Base-by-base conservation (phyloP, 169 alveolate species). In the Toxoplasma gondii region DNA sequence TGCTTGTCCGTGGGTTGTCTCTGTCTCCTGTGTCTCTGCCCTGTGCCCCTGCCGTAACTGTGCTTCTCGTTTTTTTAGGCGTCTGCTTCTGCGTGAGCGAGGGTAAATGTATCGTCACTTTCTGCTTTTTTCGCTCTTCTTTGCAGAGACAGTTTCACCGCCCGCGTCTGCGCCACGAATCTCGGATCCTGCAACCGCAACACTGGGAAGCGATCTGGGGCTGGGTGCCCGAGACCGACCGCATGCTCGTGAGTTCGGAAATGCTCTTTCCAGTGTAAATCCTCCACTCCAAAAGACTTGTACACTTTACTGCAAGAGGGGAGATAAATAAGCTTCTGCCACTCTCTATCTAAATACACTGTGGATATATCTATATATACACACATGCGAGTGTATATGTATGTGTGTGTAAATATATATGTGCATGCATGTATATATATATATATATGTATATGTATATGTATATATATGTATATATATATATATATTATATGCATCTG, bases 161-260 rank as follows among this genome's bases (percentile, higher is more conserved):
- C 84, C 84, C 84, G 43, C 84, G 84, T 10, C 84, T 74, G n/a
- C 84, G 43, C 49, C 31, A 74, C 39, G 84, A 74, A 74, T 74
- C 84, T 4, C 49, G 43, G 2, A 36, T 74, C 27, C 84, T 74
- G 31, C 39, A 34, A n/a, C 84, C 84, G 44, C 44, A n/a, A 17
- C 84, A 74, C 84, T 74, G 84, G 84, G 84, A 74, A 74, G 84
- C 84, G 0, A 16, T 74, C 84, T 74, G 84, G 84, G 43, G 43
- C 19, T 74, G 84, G 84, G 39, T 74, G 44, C 84, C 84, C 44
- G 84, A 74, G n/a, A 74, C 22, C 22, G 43, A 10, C 38, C 84
- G 84, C 39, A 74, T 74, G 2, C 84, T 74, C 27, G 84, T 74
- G 22, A 31, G 84, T 22, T 1, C 41, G 27, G 12, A 9, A 36